A percentile compares a stretch with the other conserved stretches of the same genome.
These are phyloP conservation scores for Acephala macrosclerotiorum DNA, from an alignment of 2,329 filamentous ascomycete species.

Conservation along the genomic window DNA sequence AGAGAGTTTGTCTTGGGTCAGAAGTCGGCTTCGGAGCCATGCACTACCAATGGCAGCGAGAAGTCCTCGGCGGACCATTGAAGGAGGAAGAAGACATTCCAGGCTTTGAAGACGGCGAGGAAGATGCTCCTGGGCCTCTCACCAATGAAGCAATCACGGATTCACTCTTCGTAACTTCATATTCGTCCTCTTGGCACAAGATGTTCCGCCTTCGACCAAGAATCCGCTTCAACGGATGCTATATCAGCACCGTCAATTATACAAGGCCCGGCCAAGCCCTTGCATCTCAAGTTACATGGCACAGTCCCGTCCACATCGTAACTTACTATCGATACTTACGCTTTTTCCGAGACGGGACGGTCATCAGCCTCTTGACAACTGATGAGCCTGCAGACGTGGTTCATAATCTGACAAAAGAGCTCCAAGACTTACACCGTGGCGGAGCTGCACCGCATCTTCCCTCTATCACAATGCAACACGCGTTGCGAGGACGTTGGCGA, in stretches of 20 bases:
- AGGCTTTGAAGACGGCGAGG: slow-evolving; percentile 22
- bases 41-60: slow-evolving; percentile 79
- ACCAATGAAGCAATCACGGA: slow-evolving; percentile 34
- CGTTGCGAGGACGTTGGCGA: slow-evolving; percentile 71
- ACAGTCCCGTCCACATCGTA: slow-evolving; percentile 87
- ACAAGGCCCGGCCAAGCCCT: slow-evolving; percentile 80
- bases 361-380: slow-evolving; percentile 81
- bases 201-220: slow-evolving; percentile 87
- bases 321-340: slow-evolving; percentile 98
- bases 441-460: slow-evolving; percentile 47
- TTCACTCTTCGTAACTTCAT: slow-evolving; percentile 49
- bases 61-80: slow-evolving; percentile 62
- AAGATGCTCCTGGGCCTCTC: slow-evolving; percentile 17
- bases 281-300: slow-evolving; percentile 76
- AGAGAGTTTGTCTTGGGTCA: slow-evolving; percentile 70
- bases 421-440: slow-evolving; percentile 53
- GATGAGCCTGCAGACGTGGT: slow-evolving; percentile 87
- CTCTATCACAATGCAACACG: slow-evolving; percentile 70
- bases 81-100: slow-evolving; percentile 39
- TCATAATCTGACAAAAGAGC: slow-evolving; percentile 78
- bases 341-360: slow-evolving; percentile 89
- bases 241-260: slow-evolving; percentile 98
- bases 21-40: slow-evolving; percentile 84
- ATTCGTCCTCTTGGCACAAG: slow-evolving; percentile 62
- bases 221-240: slow-evolving; percentile 92